Conservation (phyloP, 2,329 filamentous ascomycete species). For the Aspergillus tanneri region DNA sequence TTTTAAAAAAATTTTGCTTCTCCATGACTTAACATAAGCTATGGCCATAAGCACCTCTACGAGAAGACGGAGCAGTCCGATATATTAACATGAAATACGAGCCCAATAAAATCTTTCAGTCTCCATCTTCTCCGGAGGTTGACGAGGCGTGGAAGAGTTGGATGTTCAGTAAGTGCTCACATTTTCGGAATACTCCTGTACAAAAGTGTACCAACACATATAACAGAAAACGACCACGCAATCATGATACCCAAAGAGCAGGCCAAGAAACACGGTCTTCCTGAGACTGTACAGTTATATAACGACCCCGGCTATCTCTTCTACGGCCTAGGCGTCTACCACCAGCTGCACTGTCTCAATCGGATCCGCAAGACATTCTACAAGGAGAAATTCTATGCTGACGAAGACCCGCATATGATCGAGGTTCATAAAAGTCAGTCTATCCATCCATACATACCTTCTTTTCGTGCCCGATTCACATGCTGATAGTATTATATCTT, state of each 20-base stretch:
- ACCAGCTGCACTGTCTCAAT: constrained; percentile 6
- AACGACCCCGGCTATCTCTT: background rate
- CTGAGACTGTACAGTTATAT: background rate
- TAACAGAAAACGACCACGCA: background rate
- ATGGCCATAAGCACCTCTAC: background rate
- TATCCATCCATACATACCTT: no score
- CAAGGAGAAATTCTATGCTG: background rate
- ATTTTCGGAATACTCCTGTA: no score
- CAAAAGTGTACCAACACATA: no score
- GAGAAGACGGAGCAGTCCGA: background rate
- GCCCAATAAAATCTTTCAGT: background rate
- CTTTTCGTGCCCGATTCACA: no score
- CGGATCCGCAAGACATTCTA: constrained; percentile 4
- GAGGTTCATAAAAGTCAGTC: no score
- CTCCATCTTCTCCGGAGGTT: background rate
- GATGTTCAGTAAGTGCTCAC: no score
- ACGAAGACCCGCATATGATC: background rate
- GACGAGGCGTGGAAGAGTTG: background rate
- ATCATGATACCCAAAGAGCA: background rate
- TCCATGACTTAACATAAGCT: no score
- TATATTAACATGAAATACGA: background rate
- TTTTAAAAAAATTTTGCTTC: no score
- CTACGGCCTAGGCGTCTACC: constrained; percentile 1
- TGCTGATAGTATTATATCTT: no score
- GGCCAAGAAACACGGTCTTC: background rate